These are phyloP conservation scores for Paspalum vaginatum DNA, from an alignment of 176 grass and related monocot species.

Conservation along the genomic window DNA sequence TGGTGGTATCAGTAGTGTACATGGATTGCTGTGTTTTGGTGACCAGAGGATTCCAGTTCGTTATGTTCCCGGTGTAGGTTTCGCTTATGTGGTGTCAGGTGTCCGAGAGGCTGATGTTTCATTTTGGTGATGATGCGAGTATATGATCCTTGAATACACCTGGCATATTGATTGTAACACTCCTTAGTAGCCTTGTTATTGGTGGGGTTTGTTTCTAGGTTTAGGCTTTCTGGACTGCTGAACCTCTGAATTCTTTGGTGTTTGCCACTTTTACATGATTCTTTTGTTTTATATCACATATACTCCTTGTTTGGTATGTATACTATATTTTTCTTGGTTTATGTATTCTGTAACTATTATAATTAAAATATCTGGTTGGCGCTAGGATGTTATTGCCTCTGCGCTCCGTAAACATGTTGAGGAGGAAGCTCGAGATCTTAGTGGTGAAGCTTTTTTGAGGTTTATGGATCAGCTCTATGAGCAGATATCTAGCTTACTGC, in stretches of 20 bases:
- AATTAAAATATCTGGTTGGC: slow-evolving; percentile 29
- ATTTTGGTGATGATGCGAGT: no score
- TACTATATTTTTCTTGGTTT: slow-evolving; percentile 13
- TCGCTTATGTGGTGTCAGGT: neutral
- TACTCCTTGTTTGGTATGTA: neutral
- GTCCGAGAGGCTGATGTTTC: neutral
- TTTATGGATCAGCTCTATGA: slow-evolving; percentile 99
- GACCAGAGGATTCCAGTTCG: neutral
- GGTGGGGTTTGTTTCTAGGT: neutral
- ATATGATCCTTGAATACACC: neutral
- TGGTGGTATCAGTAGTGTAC: neutral
- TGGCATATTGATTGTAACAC: neutral
- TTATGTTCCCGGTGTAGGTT: neutral
- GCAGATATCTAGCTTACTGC: slow-evolving; percentile 73
- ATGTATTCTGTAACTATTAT: slow-evolving; percentile 14
- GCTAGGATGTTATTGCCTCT: slow-evolving; percentile 77
- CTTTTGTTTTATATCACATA: slow-evolving; percentile 9
- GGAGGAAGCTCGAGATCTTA: slow-evolving; percentile 88
- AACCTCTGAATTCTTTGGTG: slow-evolving; percentile 9
- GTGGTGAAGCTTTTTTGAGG: slow-evolving; percentile 82
- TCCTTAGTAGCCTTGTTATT: neutral
- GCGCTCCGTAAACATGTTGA: slow-evolving; percentile 85
- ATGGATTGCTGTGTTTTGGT: neutral
- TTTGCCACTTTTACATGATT: slow-evolving; percentile 24
- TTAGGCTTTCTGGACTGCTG: slow-evolving; percentile 24